Evolutionary conservation across 2,329 filamentous ascomycete genomes (phyloP), one percentile per base, ranked within the genome.

Genomic region (Paraconiothyrium sp.): DNA sequence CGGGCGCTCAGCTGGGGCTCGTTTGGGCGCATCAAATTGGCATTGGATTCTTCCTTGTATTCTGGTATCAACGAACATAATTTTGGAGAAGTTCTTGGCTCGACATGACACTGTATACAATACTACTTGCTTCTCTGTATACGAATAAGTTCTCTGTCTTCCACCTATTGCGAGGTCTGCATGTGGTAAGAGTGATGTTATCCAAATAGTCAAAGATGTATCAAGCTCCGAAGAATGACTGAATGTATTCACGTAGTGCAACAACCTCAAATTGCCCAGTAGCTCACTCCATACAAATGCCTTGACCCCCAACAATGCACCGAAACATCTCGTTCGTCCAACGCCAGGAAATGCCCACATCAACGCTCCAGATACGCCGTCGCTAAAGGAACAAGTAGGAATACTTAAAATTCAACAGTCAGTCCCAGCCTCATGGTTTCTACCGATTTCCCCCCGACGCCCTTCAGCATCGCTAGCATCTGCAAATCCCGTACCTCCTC

Each of bases 391-490:
- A 20, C 32, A 37, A 41, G 30, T 39, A 13, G 13, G 34, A 24
- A 30, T 55, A 56, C 61, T 67, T 60, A 76, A 56, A 77, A 74
- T 43, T 70, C 69, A 47, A 69, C 46, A 11, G 43, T 68, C 58
- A 81, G 59, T 0, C 82, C 82, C 56, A 76, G 63, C 41, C 83
- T 70, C 83, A 85, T 85, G 34, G 81, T 82, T 70, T 84, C 82
- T 30, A 84, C 82, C n/a, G 81, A 82, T 69, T 81, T 83, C 4
- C 76, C 73, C 0, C 83, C 83, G 0, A 85, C 83, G 4, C 83
- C 83, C 64, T 81, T 84, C 58, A 85, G 60, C 67, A 79, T 76
- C 0, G 81, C 82, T 57, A 85, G 66, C 57, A 81, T 73, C 34
- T 77, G 78, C 34, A 85, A 59, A 60, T 80, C 80, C 22, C 67